Evolutionary conservation across 345 rosid species (phyloP).

Genomic region (Raphanus raphanistrum): DNA sequence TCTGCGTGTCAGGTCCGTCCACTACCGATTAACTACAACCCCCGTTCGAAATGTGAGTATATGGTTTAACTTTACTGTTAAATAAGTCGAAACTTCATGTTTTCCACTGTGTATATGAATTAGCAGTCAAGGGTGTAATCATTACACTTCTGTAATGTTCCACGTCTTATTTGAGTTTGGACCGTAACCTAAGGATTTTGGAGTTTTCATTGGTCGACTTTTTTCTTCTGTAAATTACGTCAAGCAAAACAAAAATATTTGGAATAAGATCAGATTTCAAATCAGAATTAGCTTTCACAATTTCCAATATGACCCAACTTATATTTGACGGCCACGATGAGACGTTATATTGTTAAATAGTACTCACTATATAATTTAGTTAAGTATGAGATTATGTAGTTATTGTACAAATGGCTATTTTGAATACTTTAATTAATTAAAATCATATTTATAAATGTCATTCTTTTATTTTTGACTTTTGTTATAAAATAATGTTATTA

Average conservation of each 20-base stretch:
- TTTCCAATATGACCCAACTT: not conserved
- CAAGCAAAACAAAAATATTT: not conserved
- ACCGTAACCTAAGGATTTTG: constrained; percentile 20
- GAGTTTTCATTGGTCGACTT: not conserved
- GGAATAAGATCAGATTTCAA: constrained; percentile 9
- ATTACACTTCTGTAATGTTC: constrained; percentile 6
- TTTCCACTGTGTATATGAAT: not conserved
- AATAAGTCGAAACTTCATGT: constrained; percentile 10
- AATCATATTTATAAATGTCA: not conserved
- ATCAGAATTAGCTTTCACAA: not conserved
- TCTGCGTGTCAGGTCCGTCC: no score
- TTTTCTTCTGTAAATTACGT: not conserved
- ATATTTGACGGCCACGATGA: constrained; percentile 2
- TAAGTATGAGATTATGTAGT: not conserved
- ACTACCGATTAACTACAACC: no score
- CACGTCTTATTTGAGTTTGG: constrained; percentile 17
- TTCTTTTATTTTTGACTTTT: not conserved
- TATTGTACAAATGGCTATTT: not conserved
- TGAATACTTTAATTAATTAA: not conserved
- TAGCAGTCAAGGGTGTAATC: constrained; percentile 2
- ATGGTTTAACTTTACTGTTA: constrained; percentile 6
- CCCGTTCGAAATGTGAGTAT: not conserved
- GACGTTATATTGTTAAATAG: not conserved
- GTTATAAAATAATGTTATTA: not conserved
- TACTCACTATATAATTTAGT: not conserved